Base-by-base conservation (phyloP, 2,329 filamentous ascomycete genomes). In the Talaromyces funiculosus region DNA sequence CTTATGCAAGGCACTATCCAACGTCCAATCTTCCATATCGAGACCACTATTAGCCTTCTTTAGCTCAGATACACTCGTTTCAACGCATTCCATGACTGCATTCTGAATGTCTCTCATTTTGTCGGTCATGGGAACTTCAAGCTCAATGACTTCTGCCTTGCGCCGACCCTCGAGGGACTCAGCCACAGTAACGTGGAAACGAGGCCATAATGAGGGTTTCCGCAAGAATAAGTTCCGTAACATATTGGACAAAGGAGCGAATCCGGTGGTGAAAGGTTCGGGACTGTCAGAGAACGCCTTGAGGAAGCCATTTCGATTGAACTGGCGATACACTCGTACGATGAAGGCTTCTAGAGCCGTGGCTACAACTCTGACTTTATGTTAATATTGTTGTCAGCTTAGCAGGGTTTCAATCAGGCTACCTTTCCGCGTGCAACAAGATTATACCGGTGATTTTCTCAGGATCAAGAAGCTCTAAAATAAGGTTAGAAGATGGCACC, bases 261-360 rank as follows among this genome's bases (percentile, higher is more conserved):
- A 97, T 1, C 92, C 93, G 0, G 85, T 87, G 0, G 90, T 89
- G 70, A 99, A 95, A 0, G 92, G 89, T 70, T 97, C 92, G 0
- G 94, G 93, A 35, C 88, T 90, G 72, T 99, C 94, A 0, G 92
- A 94, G 71, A 99, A 96, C 12, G 94, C 94, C 71, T 99, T 99
- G 33, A 99, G 80, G 67, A 99, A 97, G 35, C 94, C 94, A 33
- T 77, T 81, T 78, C 95, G 96, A 75, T 99, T 99, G 80, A 90
- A 90, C 76, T 97, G 93, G 62, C 94, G 85, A 72, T 92, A 99
- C 59, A 97, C 90, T 40, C 94, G 85, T 62, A 97, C 80, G 63
- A 99, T 97, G 74, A 99, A 99, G 6, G 94, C 93, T 74, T 99
- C 94, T 2, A 92, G 79, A 1, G 92, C 94, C 0, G 92, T 97